Evolutionary conservation across 2,329 filamentous ascomycete genomes (phyloP).

Genomic region (Diaporthe citri): DNA sequence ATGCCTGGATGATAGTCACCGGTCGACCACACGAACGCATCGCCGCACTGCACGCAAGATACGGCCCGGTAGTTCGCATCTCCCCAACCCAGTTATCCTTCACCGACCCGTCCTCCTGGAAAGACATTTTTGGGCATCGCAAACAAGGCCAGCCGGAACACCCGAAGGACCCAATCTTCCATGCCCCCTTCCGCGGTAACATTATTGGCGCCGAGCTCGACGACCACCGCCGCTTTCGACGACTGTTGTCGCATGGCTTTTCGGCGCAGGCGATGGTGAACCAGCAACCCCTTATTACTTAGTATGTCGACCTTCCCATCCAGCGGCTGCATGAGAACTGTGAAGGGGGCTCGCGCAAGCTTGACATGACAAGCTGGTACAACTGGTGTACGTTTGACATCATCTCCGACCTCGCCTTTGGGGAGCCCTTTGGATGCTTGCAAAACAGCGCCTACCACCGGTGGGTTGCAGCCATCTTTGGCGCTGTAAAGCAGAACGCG

Average conservation of each 20-base stretch:
- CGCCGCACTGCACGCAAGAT: not conserved
- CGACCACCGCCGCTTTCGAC: constrained; percentile 14
- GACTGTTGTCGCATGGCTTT: not conserved
- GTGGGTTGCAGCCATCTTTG: not conserved
- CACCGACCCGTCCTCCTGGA: constrained; percentile 20
- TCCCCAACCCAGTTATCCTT: not conserved
- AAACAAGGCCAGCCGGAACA: constrained; percentile 9
- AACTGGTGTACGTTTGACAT: constrained; percentile 51
- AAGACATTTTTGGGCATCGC: constrained; percentile 23
- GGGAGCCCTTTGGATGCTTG: constrained; percentile 27
- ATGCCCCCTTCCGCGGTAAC: not conserved
- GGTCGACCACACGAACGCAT: not conserved
- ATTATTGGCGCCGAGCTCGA: constrained; percentile 25
- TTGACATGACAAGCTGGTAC: constrained; percentile 44
- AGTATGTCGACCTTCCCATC: constrained; percentile 8
- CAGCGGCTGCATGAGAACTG: constrained; percentile 4
- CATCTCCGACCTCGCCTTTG: constrained; percentile 28
- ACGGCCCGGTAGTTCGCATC: constrained; percentile 15
- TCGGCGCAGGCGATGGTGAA: constrained; percentile 10
- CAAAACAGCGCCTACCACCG: not conserved
- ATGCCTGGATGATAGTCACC: constrained; percentile 2
- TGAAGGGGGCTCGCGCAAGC: not conserved
- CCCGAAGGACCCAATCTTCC: constrained; percentile 12
- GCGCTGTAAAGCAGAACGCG: not conserved
- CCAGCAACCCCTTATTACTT: constrained; percentile 6